Conservation (phyloP, 2,329 filamentous ascomycete genomes). For the Lithohypha guttulata region DNA sequence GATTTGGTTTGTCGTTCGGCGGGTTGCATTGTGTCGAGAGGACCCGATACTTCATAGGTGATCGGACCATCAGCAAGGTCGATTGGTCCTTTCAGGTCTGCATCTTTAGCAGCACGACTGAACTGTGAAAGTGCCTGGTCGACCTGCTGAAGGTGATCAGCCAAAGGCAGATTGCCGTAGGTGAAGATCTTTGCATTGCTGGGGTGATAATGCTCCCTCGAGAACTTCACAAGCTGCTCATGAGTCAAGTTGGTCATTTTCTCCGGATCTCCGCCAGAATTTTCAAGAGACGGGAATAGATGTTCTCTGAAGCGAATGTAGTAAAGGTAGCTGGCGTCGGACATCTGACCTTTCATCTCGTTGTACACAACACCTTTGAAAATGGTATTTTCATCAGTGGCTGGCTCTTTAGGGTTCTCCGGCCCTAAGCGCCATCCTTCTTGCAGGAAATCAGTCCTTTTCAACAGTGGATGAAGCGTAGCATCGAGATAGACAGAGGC, state of each 20-base stretch:
- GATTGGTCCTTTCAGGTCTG: conserved; percentile 65
- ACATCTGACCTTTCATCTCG: conserved; percentile 99
- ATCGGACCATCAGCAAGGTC: conserved; percentile 56
- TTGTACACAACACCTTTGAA: conserved; percentile 99
- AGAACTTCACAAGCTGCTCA: conserved; percentile 77
- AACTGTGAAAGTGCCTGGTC: conserved; percentile 65
- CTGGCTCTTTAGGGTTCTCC: conserved; percentile 59
- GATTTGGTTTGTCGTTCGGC: conserved; percentile 85
- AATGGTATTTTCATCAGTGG: conserved; percentile 40
- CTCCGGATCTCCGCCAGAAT: conserved; percentile 90
- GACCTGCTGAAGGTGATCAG: conserved; percentile 69
- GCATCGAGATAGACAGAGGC: conserved; percentile 95
- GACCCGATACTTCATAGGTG: conserved; percentile 63
- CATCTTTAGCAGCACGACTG: conserved; percentile 56
- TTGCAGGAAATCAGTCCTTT: conserved; percentile 84
- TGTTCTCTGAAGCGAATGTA: conserved; percentile 93
- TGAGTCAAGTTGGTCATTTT: conserved; percentile 95
- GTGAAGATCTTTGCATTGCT: conserved; percentile 95
- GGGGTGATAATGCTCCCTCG: conserved; percentile 88
- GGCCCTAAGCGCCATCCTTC: conserved; percentile 96
- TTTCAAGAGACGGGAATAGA: conserved; percentile 87
- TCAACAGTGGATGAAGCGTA: conserved; percentile 78
- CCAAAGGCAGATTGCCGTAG: conserved; percentile 83
- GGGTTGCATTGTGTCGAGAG: conserved; percentile 76
- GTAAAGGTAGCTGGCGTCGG: conserved; percentile 89